Evolutionary conservation across 2,329 filamentous ascomycete genomes (phyloP), one percentile per base, ranked within the genome.

Genomic region (Xylariales sp.): DNA sequence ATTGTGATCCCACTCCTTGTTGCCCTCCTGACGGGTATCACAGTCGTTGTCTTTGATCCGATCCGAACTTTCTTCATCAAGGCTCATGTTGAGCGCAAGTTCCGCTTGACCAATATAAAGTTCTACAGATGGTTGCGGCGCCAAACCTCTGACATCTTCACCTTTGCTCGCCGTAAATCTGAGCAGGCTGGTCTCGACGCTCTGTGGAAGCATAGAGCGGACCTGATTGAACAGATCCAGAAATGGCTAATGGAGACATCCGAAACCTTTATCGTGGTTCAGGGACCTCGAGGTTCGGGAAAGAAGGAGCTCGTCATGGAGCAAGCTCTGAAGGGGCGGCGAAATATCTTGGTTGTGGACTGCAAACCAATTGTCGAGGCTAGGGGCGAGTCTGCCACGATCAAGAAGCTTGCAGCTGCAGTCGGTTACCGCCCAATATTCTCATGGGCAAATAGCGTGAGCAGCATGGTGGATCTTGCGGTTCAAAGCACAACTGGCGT

Each of bases 391-490:
- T 82, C 83, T 6, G 79, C 82, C 3, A 95, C 87, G 1, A 95
- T 98, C 52, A 79, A 79, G 43, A 81, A 84, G 28, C 81, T 93
- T 5, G 93, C 91, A 1, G 66, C 71, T 2, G 80, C 90, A 46
- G 90, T 97, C 33, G 91, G 93, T 7, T 97, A 96, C 57, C 75
- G 86, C 7, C 93, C 93, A 0, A 81, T 98, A 0, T 98, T 98
- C 59, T 94, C 88, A 0, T 97, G 90, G 87, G 85, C 94, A 65
- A 96, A 97, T 61, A 95, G 82, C 54, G 79, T 97, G 48, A 95
- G 87, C 62, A 95, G 89, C 57, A 78, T 96, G 64, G 72, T 95
- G 46, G 93, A 97, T 51, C 76, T 97, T 25, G 93, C 91, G 16
- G 88, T 93, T 2, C 91, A 96, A 59, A 87, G 90, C 50, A 93